Evolutionary conservation across 2,329 filamentous ascomycete species (phyloP).

Genomic region (Beauveria asiatica): DNA sequence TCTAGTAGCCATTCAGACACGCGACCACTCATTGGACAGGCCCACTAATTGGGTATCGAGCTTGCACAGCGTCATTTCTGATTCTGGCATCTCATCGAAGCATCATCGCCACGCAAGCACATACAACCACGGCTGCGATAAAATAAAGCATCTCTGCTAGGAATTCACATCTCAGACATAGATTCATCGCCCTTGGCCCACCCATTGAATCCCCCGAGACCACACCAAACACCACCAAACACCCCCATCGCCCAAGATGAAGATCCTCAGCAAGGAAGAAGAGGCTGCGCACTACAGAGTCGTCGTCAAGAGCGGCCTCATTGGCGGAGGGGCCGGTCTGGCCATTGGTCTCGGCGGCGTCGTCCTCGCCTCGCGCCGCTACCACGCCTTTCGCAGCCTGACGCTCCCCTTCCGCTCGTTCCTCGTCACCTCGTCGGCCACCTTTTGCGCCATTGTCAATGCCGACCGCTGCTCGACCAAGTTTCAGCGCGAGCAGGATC

Average conservation of each 20-base stretch:
- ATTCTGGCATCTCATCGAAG: not conserved
- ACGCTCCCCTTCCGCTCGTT: conserved; percentile 88
- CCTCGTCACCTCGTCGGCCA: conserved; percentile 72
- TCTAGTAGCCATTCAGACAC: not conserved
- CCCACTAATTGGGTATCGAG: not conserved
- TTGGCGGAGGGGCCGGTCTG: conserved; percentile 64
- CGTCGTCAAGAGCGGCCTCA: conserved; percentile 69
- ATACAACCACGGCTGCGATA: not conserved
- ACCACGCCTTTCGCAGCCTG: conserved; percentile 67
- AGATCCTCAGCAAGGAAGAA: conserved; percentile 91
- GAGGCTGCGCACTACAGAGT: conserved; percentile 75
- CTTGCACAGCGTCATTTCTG: conserved; percentile 3
- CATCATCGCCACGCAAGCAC: not conserved
- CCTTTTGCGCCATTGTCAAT: conserved; percentile 79
- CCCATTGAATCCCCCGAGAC: not conserved
- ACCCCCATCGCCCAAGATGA: conserved; percentile 57
- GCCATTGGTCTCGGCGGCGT: conserved; percentile 60
- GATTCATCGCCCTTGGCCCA: not conserved
- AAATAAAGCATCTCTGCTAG: not conserved
- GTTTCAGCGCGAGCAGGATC: conserved; percentile 64
- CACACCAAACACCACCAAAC: not conserved
- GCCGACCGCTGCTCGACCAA: conserved; percentile 62
- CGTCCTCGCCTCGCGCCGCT: conserved; percentile 58
- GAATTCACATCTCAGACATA: not conserved
- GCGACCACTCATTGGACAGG: not conserved